Conservation (phyloP, 2,329 filamentous ascomycete species). For the Aspergillus quadrilineatus region DNA sequence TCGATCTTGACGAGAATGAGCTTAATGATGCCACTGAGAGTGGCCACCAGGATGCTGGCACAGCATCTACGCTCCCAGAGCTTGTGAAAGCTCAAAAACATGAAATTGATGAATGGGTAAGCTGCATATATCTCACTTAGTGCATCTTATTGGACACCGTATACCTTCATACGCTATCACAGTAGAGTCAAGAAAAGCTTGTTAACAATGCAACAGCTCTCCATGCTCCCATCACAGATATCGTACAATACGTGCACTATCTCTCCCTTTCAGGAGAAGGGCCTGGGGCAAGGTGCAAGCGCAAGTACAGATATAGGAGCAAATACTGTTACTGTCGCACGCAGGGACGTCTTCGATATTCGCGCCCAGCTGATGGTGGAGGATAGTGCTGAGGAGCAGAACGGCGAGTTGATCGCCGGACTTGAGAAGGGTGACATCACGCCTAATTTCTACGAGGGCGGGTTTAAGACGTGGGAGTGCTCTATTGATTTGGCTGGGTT, state of each 20-base stretch:
- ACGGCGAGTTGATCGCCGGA: slow-evolving; percentile 47
- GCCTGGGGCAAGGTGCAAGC: not conserved
- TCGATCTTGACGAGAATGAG: slow-evolving; percentile 39
- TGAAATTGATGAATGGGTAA: slow-evolving; percentile 50
- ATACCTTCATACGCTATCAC: not conserved
- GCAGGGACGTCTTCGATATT: slow-evolving; percentile 63
- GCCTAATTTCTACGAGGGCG: slow-evolving; percentile 64
- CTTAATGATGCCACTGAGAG: slow-evolving; percentile 11
- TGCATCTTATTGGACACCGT: not conserved
- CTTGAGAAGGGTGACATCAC: slow-evolving; percentile 58
- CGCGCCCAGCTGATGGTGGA: slow-evolving; percentile 64
- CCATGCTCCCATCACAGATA: slow-evolving; percentile 58
- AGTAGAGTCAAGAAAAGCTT: not conserved
- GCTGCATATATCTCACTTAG: slow-evolving; percentile 21
- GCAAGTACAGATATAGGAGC: slow-evolving; percentile 2
- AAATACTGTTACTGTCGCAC: slow-evolving; percentile 43
- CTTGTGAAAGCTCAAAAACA: slow-evolving; percentile 42
- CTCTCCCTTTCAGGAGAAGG: slow-evolving; percentile 22
- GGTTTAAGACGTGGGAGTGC: slow-evolving; percentile 70
- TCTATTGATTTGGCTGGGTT: slow-evolving; percentile 57
- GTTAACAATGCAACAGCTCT: slow-evolving; percentile 42
- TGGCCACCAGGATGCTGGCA: slow-evolving; percentile 9
- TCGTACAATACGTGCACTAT: slow-evolving; percentile 56
- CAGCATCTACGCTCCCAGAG: slow-evolving; percentile 30
- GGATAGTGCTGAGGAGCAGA: slow-evolving; percentile 42